Percentiles rank a stretch among this genome's conserved stretches.
These are phyloP conservation scores for Aureobasidium sp. DNA, from an alignment of 2,329 filamentous ascomycete genomes.

Conservation along the genomic window DNA sequence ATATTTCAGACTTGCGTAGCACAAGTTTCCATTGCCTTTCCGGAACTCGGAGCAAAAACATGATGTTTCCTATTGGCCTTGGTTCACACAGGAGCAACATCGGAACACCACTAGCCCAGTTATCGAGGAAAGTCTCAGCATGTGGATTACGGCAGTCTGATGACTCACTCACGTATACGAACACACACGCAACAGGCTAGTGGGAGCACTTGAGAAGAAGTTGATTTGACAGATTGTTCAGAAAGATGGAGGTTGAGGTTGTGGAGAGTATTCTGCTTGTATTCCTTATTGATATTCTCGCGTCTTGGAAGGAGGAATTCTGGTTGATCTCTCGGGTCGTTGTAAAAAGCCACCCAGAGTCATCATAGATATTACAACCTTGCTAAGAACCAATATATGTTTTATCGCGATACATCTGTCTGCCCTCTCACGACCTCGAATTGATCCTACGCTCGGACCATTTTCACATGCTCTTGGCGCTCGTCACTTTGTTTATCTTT, in stretches of 20 bases:
- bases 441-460: not conserved
- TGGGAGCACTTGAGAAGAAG: not conserved
- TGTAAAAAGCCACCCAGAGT: not conserved
- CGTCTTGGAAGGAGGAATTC: not conserved
- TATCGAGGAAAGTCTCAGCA: conserved; percentile 1
- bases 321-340: not conserved
- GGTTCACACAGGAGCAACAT: not conserved
- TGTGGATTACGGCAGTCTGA: not conserved
- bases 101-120: not conserved
- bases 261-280: not conserved
- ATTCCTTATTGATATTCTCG: not conserved
- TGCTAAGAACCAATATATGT: not conserved
- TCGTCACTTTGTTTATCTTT: conserved; percentile 8
- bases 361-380: not conserved
- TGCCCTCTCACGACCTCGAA: not conserved
- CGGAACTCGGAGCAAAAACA: not conserved
- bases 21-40: not conserved
- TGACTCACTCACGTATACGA: not conserved
- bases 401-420: not conserved
- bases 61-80: not conserved
- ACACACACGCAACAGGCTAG: not conserved
- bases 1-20: not conserved
- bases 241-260: not conserved
- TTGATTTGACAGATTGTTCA: not conserved
- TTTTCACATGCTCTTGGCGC: conserved; percentile 13